These are phyloP conservation scores for Claviceps arundinis DNA, from an alignment of 2,329 filamentous ascomycete genomes.

Conservation along the genomic window DNA sequence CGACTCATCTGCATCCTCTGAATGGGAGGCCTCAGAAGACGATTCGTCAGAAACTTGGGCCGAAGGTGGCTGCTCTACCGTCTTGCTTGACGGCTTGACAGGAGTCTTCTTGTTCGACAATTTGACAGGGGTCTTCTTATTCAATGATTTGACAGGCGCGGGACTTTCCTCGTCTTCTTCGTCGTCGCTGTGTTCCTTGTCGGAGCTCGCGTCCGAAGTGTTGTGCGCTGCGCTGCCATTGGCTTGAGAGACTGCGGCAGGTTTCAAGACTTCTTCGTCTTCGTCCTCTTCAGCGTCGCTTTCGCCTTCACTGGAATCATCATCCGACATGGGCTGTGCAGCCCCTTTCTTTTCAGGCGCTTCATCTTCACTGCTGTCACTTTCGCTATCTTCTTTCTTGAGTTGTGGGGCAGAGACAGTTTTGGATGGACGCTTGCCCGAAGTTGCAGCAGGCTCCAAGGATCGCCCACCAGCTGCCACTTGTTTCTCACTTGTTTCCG, in stretches of 20 bases:
- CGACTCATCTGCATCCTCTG: conserved; percentile 24
- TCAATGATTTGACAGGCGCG: neutral
- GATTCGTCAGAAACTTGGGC: conserved; percentile 1
- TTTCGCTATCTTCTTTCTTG: conserved; percentile 5
- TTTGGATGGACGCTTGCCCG: conserved; percentile 4
- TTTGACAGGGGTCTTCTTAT: neutral
- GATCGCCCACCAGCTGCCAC: conserved; percentile 4
- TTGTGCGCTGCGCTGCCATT: conserved; percentile 9
- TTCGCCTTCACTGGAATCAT: conserved; percentile 13
- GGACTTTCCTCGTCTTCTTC: conserved; percentile 8
- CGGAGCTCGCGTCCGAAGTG: conserved; percentile 11
- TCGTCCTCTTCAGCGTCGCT: conserved; percentile 8
- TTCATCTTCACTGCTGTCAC: conserved; percentile 8
- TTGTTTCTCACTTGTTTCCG: conserved; percentile 10
- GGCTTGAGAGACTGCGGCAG: conserved; percentile 10
- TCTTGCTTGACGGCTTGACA: neutral
- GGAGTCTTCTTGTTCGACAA: no score
- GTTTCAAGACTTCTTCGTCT: neutral
- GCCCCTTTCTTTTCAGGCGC: conserved; percentile 7
- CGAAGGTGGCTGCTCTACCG: neutral
- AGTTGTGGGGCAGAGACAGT: conserved; percentile 14
- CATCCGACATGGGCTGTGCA: neutral
- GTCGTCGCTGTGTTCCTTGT: conserved; percentile 12
- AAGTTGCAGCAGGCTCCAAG: neutral
- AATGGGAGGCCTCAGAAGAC: conserved; percentile 11